These are phyloP conservation scores for Elaeis guineensis DNA, from an alignment of 176 grass and related monocot genomes.

Conservation along the genomic window DNA sequence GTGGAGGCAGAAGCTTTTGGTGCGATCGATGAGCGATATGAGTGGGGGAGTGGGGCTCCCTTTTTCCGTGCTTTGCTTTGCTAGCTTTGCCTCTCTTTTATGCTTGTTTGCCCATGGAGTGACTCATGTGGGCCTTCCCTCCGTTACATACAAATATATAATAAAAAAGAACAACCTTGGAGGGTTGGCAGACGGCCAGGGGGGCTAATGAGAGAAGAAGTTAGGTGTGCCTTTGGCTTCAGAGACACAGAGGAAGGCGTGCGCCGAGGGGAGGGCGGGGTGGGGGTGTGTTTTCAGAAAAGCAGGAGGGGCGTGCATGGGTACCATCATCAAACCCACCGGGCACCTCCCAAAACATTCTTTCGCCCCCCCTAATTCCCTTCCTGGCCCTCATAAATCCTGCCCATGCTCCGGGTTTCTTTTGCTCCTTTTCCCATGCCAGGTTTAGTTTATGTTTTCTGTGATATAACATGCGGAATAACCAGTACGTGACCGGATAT, in stretches of 20 bases:
- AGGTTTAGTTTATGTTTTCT: too few species aligned
- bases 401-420: slow-evolving; percentile 15
- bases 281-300: slow-evolving; percentile 13
- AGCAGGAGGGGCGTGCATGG: slow-evolving; percentile 20
- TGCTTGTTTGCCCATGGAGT: too few species aligned
- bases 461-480: too few species aligned
- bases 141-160: too few species aligned
- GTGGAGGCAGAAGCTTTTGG: too few species aligned
- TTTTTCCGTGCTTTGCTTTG: neutral
- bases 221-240: too few species aligned
- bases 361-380: slow-evolving; percentile 1
- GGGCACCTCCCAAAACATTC: slow-evolving; percentile 29
- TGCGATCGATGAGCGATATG: neutral
- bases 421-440: slow-evolving; percentile 5
- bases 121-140: too few species aligned
- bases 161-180: too few species aligned
- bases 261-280: neutral
- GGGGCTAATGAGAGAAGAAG: too few species aligned
- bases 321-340: slow-evolving; percentile 30
- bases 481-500: too few species aligned
- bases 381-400: neutral
- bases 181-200: too few species aligned
- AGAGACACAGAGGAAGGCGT: neutral
- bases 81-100: slow-evolving; percentile 2
- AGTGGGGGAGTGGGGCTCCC: slow-evolving; percentile 1